Percentiles rank a stretch among this genome's conserved stretches.
These are phyloP conservation scores for Musa acuminata DNA, from an alignment of 176 grass and related monocot species.

Conservation along the genomic window DNA sequence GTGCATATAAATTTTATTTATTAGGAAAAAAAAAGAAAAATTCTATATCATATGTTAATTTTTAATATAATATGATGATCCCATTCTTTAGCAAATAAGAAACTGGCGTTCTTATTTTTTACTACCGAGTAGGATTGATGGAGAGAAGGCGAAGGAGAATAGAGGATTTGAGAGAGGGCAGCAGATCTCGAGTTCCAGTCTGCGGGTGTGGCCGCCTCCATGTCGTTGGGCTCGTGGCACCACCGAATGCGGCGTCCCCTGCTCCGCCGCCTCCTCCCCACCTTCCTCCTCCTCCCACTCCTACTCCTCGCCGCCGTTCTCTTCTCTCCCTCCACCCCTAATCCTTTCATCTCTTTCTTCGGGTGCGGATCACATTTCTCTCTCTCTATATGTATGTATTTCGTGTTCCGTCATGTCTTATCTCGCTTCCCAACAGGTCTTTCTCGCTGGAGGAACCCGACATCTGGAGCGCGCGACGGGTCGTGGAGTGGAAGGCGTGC, in stretches of 20 bases:
- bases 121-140: too few species aligned
- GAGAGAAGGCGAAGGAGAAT: too few species aligned
- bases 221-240: constrained; percentile 10
- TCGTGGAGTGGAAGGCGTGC: constrained; percentile 12
- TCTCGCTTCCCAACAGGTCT: neutral
- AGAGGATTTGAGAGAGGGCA: neutral
- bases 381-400: neutral
- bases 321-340: neutral
- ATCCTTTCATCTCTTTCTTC: constrained; percentile 1
- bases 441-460: constrained; percentile 1
- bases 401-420: neutral
- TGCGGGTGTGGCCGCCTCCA: neutral
- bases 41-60: too few species aligned
- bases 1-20: too few species aligned
- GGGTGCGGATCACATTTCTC: neutral
- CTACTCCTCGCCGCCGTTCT: neutral
- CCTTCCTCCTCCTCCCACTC: neutral
- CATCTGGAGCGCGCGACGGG: constrained; percentile 16
- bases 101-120: neutral
- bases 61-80: too few species aligned
- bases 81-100: too few species aligned
- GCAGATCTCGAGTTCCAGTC: neutral
- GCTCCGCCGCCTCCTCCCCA: neutral
- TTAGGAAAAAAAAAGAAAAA: too few species aligned
- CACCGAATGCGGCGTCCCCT: constrained; percentile 1